phyloP scores from a whole-genome alignment of 768 basidiomycete genomes.

The Macrolepiota dolichaula region DNA sequence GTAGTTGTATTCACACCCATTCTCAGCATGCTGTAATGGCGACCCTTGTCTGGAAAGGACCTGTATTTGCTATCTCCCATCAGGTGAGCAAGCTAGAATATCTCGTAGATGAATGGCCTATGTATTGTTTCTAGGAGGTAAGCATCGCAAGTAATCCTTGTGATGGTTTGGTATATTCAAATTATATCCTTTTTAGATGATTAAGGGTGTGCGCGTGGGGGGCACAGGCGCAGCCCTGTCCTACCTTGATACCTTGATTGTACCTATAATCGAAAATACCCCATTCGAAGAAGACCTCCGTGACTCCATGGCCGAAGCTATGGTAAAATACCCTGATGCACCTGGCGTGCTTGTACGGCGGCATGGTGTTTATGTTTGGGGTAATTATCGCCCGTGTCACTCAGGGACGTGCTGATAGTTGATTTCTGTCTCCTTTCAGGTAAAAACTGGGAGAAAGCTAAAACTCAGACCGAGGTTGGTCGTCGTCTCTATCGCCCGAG shows the following conservation, averaged over 20 bases:
- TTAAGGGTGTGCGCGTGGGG: conserved; percentile 79
- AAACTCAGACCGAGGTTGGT: conserved; percentile 80
- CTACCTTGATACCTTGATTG: conserved; percentile 79
- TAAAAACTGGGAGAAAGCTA: conserved; percentile 82
- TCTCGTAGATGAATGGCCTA: conserved; percentile 8
- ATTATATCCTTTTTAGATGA: conserved; percentile 56
- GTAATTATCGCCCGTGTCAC: conserved; percentile 26
- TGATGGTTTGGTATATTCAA: background rate
- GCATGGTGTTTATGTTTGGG: conserved; percentile 87
- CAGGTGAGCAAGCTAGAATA: conserved; percentile 44
- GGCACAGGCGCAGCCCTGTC: conserved; percentile 76
- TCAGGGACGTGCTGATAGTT: background rate
- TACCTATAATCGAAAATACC: conserved; percentile 91
- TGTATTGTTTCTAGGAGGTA: conserved; percentile 37
- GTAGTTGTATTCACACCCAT: conserved; percentile 89
- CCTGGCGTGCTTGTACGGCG: conserved; percentile 74
- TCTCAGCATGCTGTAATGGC: conserved; percentile 90
- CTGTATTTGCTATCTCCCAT: conserved; percentile 77
- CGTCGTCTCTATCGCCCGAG: background rate
- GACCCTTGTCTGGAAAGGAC: conserved; percentile 71
- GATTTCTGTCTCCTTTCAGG: conserved; percentile 29
- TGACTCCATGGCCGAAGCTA: conserved; percentile 85
- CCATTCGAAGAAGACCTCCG: conserved; percentile 87
- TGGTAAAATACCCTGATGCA: conserved; percentile 76
- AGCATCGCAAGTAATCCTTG: background rate